Evolutionary conservation across 2,329 filamentous ascomycete genomes (phyloP), one percentile per base, ranked within the genome.

Genomic region (Nectriaceae sp.): DNA sequence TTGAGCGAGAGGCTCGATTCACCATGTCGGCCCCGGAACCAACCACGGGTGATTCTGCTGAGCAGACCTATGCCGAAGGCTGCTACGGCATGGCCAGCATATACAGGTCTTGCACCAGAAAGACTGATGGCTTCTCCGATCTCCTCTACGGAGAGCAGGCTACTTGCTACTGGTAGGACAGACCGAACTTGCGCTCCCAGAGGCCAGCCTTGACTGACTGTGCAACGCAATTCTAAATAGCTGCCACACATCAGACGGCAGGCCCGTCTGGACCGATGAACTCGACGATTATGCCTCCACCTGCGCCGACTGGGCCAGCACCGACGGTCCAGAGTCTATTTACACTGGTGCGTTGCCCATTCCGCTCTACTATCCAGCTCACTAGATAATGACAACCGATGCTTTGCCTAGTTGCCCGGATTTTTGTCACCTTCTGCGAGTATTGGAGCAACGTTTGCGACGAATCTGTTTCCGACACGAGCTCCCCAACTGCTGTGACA

Each of bases 151-250:
- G 40, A 19, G 54, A 62, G 26, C 65, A 69, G 41, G 65, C 66
- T 16, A 50, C 57, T 16, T 69, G 66, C 57, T 67, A 65, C 54
- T 68, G 66, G 66, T 68, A 42, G 48, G 65, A n/a, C n/a, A n/a
- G n/a, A n/a, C n/a, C n/a, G n/a, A n/a, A n/a, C n/a, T n/a, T n/a
- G n/a, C n/a, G n/a, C n/a, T n/a, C n/a, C n/a, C n/a, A n/a, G n/a
- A n/a, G n/a, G n/a, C n/a, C n/a, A n/a, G n/a, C n/a, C n/a, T n/a
- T 50, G 4, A 4, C 15, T 16, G 26, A 18, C 19, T 22, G 38
- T 21, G 15, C 41, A 22, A 11, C 13, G n/a, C 8, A 31, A 6
- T 13, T 53, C 63, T 21, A 64, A 19, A 11, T 38, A 11, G 11
- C 6, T 38, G 65, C 57, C 52, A 66, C 61, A 50, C 35, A 11